Percentiles rank a stretch among this genome's conserved stretches.
phyloP scores from a whole-genome alignment of 1,139 yeast species.

The Pichia sp. region DNA sequence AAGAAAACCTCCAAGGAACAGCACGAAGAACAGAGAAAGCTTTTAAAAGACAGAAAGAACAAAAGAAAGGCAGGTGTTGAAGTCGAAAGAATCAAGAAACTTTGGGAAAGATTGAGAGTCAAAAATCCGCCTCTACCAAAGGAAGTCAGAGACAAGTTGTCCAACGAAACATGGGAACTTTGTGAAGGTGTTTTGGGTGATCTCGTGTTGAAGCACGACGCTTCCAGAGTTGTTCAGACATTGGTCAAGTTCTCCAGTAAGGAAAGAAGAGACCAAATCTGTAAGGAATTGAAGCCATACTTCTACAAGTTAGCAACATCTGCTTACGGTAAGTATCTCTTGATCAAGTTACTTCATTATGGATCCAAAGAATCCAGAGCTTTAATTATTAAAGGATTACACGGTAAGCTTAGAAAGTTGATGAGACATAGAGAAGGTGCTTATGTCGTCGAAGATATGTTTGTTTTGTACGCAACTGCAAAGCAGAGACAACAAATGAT shows the following conservation, averaged over 20 bases:
- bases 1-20: constrained; percentile 57
- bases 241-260: constrained; percentile 79
- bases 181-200: constrained; percentile 74
- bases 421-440: constrained; percentile 99
- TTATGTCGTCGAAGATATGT: constrained; percentile 94
- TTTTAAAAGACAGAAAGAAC: constrained; percentile 75
- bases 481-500: constrained; percentile 87
- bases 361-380: constrained; percentile 79
- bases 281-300: constrained; percentile 63
- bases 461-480: constrained; percentile 73
- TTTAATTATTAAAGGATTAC: constrained; percentile 71
- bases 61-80: constrained; percentile 80
- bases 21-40: constrained; percentile 77
- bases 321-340: constrained; percentile 85
- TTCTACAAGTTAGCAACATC: constrained; percentile 82
- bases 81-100: constrained; percentile 74
- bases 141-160: constrained; percentile 66
- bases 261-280: constrained; percentile 70
- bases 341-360: constrained; percentile 85
- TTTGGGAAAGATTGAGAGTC: constrained; percentile 91
- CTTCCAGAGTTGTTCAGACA: constrained; percentile 94
- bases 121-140: constrained; percentile 78
- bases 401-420: constrained; percentile 82
- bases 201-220: constrained; percentile 90
- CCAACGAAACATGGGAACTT: constrained; percentile 81